Conservation (phyloP, 73 alveolate species). For the Symbiodinium natans region DNA sequence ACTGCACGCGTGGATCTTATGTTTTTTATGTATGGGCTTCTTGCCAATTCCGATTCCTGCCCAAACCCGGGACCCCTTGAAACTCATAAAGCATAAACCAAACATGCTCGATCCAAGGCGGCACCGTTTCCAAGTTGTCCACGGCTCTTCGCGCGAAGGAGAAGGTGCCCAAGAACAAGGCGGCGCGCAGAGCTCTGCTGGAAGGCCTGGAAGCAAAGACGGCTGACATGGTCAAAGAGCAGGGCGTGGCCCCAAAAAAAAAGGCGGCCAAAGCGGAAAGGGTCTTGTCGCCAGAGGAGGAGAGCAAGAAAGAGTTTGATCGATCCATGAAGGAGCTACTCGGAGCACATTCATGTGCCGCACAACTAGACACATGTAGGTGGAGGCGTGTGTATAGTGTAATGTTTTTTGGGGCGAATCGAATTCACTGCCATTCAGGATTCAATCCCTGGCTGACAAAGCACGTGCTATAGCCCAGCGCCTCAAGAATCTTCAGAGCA, state of each 20-base stretch:
- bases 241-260: too few species aligned
- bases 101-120: too few species aligned
- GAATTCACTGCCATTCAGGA: neutral
- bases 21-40: too few species aligned
- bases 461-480: neutral
- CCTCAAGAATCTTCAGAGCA: too few species aligned
- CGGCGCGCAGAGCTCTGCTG: neutral
- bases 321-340: neutral
- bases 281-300: neutral
- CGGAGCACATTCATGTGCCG: neutral
- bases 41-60: neutral
- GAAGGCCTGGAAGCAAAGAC: neutral
- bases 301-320: neutral
- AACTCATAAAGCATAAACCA: too few species aligned
- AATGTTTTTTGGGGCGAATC: neutral
- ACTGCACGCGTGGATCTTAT: neutral
- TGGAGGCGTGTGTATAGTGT: too few species aligned
- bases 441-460: neutral
- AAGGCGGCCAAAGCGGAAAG: too few species aligned
- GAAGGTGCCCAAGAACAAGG: neutral
- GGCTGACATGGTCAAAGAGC: neutral
- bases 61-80: neutral
- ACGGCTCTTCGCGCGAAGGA: neutral
- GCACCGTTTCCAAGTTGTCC: neutral
- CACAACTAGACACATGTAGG: too few species aligned